phyloP scores from a whole-genome alignment of 257 asterid species.

The Paulownia fortunei region DNA sequence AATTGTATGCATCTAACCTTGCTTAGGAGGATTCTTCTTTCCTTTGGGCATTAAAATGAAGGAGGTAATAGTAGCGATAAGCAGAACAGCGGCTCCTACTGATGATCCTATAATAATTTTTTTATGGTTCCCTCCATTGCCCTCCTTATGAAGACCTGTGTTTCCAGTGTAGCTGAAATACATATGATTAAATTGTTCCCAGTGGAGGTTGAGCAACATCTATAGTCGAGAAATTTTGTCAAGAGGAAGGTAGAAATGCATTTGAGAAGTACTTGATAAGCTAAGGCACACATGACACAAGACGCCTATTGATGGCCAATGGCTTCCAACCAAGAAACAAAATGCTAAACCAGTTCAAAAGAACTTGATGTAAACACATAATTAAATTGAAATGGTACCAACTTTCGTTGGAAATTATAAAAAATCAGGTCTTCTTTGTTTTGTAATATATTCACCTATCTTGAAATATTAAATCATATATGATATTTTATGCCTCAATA shows the following conservation, averaged over 20 bases:
- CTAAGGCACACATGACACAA: not conserved
- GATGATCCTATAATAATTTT: constrained; percentile 81
- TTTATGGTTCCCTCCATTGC: constrained; percentile 48
- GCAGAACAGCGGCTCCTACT: constrained; percentile 78
- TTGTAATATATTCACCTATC: not conserved
- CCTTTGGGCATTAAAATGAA: constrained; percentile 63
- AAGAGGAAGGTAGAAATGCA: not conserved
- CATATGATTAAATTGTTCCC: not conserved
- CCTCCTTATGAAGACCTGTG: constrained; percentile 55
- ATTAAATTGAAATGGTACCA: not conserved
- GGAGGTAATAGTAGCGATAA: constrained; percentile 67
- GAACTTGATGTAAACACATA: not conserved
- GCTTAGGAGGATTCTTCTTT: constrained; percentile 49
- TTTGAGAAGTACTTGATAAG: constrained; percentile 1
- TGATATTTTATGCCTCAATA: not conserved
- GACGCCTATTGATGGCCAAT: not conserved
- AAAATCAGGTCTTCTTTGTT: not conserved
- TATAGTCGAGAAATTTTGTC: not conserved
- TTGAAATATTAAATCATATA: not conserved
- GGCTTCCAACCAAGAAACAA: not conserved
- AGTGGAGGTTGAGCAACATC: constrained; percentile 10
- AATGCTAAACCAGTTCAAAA: not conserved
- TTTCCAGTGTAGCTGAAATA: constrained; percentile 81
- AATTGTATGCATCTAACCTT: constrained; percentile 52
- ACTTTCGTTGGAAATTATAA: not conserved